Base-by-base conservation (phyloP, 331 rosid genomes). In the Quercus tomentella region DNA sequence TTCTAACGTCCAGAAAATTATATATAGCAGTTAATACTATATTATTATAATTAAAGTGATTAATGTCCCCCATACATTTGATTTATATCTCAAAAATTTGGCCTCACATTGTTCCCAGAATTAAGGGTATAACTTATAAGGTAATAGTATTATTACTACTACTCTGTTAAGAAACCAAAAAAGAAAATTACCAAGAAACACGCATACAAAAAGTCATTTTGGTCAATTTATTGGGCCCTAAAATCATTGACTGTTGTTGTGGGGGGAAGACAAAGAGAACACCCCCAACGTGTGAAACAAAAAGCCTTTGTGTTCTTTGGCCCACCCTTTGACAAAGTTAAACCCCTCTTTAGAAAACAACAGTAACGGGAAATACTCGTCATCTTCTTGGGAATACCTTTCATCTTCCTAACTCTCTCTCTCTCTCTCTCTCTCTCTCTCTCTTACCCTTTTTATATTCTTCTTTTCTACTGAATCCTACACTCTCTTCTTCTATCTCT, bases 271-370 rank as follows among this genome's bases (percentile, higher is more conserved):
- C 97, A 92, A 83, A 82, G 69, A 65, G 87, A 88, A 87, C 79
- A 87, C 63, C 90, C 86, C 92, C 96, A 89, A 89, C 79, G 91
- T 87, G 93, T 88, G 97, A 89, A 90, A 94, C 96, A 88, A 89
- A 90, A 85, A 78, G 79, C 83, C 84, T 89, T 82, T 81, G 79
- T 82, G 31, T 81, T 71, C 16, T 1, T 1, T 80, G 88, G 88
- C 91, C 90, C 93, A 87, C 91, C 45, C 0, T 10, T 10, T 73
- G 71, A 41, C 35, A 82, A 80, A 86, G 72, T 35, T 43, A 74
- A 70, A 72, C 82, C 80, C 58, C 66, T 82, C 82, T 87, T 87
- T 84, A 89, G 17, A 87, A 86, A 87, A 88, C 91, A 89, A 73
- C 93, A 84, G 81, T 86, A 88, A 90, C 93, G 91, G 87, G 87